A percentile compares a stretch with the other conserved stretches of the same genome.
These are phyloP conservation scores for Ogataea salicorniae DNA, from an alignment of 805 yeast species.

Conservation along the genomic window DNA sequence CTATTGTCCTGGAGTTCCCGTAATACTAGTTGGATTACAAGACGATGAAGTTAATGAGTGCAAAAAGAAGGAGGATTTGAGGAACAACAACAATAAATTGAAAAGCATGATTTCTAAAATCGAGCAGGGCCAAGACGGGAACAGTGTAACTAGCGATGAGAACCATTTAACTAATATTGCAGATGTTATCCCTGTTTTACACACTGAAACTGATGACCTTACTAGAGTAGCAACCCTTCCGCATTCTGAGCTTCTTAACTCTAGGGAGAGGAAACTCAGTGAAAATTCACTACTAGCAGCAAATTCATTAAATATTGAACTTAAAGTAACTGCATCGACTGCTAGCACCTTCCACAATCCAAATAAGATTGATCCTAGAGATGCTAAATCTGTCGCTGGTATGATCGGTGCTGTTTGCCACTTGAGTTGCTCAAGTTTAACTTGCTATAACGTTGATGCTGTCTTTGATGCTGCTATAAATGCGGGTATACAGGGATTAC, in stretches of 20 bases:
- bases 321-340: constrained; percentile 20
- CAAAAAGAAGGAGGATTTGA: no score
- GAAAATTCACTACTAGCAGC: no score
- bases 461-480: constrained; percentile 1
- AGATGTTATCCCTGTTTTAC: no score
- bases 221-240: no score
- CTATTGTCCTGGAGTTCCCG: constrained; percentile 72
- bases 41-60: constrained; percentile 35
- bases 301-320: background rate
- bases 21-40: constrained; percentile 69
- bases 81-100: no score
- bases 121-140: no score
- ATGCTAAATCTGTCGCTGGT: constrained; percentile 24
- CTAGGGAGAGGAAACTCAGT: no score
- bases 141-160: no score
- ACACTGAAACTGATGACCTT: no score
- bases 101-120: no score
- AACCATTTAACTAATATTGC: no score
- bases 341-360: background rate
- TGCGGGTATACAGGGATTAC: background rate
- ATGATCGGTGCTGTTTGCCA: constrained; percentile 66
- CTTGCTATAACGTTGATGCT: background rate
- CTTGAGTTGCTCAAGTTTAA: constrained; percentile 56
- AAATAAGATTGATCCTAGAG: constrained; percentile 12
- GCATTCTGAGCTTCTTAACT: no score